Conservation (phyloP, 345 rosid species). For the Camelina sativa region DNA sequence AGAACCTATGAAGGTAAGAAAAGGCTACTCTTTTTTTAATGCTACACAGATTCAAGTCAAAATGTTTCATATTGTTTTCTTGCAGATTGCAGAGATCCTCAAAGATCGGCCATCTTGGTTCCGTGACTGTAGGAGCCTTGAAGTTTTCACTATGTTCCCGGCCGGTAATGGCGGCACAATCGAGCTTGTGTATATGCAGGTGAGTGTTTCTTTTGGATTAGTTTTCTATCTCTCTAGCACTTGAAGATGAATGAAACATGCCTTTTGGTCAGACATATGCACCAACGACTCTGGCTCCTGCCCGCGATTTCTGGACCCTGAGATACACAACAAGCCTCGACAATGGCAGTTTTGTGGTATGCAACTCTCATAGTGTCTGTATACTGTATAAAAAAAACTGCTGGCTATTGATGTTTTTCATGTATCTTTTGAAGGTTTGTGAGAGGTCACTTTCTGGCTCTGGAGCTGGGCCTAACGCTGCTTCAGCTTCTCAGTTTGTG, state of each 20-base stretch:
- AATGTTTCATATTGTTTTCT: constrained; percentile 3
- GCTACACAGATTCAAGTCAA: background rate
- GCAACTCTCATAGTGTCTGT: constrained; percentile 13
- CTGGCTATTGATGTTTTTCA: background rate
- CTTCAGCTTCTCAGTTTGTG: constrained; percentile 85
- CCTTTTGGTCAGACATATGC: constrained; percentile 70
- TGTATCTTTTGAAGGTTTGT: constrained; percentile 62
- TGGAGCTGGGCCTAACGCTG: constrained; percentile 85
- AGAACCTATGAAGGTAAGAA: constrained; percentile 86
- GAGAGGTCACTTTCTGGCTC: constrained; percentile 99
- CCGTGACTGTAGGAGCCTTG: constrained; percentile 98
- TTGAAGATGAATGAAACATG: constrained; percentile 17
- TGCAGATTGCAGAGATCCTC: constrained; percentile 96
- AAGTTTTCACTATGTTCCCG: constrained; percentile 94
- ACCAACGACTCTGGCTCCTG: constrained; percentile 97
- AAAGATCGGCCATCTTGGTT: constrained; percentile 99
- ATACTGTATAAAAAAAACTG: background rate
- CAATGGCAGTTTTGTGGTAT: constrained; percentile 99
- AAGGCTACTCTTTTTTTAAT: background rate
- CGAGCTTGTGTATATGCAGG: constrained; percentile 96
- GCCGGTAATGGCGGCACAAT: constrained; percentile 96
- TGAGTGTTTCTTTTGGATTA: constrained; percentile 30
- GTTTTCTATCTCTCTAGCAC: constrained; percentile 9
- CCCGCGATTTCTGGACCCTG: constrained; percentile 98
- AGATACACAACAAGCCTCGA: constrained; percentile 92